These are phyloP conservation scores for Citeromyces nyonsensis DNA, from an alignment of 805 yeast genomes.

Conservation along the genomic window DNA sequence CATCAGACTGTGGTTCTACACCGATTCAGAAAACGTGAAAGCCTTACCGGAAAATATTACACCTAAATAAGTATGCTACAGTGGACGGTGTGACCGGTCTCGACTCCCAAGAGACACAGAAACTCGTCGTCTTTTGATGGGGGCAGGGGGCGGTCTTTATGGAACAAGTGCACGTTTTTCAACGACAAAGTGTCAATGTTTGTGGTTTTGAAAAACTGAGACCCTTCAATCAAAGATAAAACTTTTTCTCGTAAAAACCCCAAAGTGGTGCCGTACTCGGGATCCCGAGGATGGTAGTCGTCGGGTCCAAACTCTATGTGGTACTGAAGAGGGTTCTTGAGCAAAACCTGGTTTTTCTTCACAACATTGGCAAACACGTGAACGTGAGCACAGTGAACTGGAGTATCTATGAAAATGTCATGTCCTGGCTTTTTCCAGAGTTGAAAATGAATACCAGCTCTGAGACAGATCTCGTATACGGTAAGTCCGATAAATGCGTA, in stretches of 20 bases:
- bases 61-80: conserved; percentile 8
- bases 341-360: conserved; percentile 7
- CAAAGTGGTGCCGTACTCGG: conserved; percentile 58
- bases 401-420: conserved; percentile 54
- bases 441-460: conserved; percentile 9
- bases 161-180: conserved; percentile 19
- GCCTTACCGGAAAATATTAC: background rate
- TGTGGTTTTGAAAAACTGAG: conserved; percentile 12
- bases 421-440: conserved; percentile 17
- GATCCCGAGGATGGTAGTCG: conserved; percentile 50
- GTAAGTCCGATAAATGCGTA: conserved; percentile 8
- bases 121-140: conserved; percentile 23
- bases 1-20: conserved; percentile 10
- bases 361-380: conserved; percentile 34
- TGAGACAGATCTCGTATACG: conserved; percentile 10
- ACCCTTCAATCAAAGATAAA: conserved; percentile 35
- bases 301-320: conserved; percentile 75
- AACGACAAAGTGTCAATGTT: conserved; percentile 4
- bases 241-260: conserved; percentile 43
- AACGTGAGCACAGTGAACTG: conserved; percentile 68
- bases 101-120: conserved; percentile 33
- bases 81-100: conserved; percentile 31
- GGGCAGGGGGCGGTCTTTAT: conserved; percentile 13
- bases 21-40: background rate
- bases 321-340: conserved; percentile 28